These are phyloP conservation scores for Orbilia javanica DNA, from an alignment of 2,329 filamentous ascomycete species.

Conservation along the genomic window DNA sequence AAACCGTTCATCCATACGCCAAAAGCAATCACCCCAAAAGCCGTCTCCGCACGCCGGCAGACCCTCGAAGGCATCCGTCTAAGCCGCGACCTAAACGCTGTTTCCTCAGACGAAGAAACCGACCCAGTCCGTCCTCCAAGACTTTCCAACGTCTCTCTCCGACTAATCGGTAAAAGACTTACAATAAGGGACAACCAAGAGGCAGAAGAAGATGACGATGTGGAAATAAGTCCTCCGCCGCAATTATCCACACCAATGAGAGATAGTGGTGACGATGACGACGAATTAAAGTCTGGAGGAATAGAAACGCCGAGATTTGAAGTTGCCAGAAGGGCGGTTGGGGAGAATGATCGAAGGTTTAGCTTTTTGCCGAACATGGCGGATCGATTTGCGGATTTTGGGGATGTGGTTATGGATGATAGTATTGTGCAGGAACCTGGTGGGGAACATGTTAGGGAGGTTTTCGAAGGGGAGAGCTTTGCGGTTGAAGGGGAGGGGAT, in stretches of 20 bases:
- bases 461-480: conserved; percentile 40
- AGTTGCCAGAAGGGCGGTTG: conserved; percentile 40
- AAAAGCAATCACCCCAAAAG: conserved; percentile 42
- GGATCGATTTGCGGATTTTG: conserved; percentile 48
- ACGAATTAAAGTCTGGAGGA: conserved; percentile 23
- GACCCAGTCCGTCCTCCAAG: conserved; percentile 24
- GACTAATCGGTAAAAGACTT: conserved; percentile 48
- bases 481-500: conserved; percentile 25
- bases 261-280: conserved; percentile 28
- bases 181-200: conserved; percentile 42
- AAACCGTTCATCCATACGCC: conserved; percentile 54
- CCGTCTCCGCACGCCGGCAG: conserved; percentile 31
- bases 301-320: conserved; percentile 38
- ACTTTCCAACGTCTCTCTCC: conserved; percentile 25
- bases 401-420: conserved; percentile 39
- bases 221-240: conserved; percentile 49
- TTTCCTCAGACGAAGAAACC: conserved; percentile 35
- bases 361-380: conserved; percentile 48
- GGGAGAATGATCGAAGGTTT: conserved; percentile 41
- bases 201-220: conserved; percentile 36
- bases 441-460: neutral
- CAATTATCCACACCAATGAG: conserved; percentile 39
- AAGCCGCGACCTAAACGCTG: conserved; percentile 39
- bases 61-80: conserved; percentile 45
- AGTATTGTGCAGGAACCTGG: conserved; percentile 36